Evolutionary conservation across 2,329 filamentous ascomycete species (phyloP), one percentile per base, ranked within the genome.

Genomic region (Scortechinia acanthostroma): DNA sequence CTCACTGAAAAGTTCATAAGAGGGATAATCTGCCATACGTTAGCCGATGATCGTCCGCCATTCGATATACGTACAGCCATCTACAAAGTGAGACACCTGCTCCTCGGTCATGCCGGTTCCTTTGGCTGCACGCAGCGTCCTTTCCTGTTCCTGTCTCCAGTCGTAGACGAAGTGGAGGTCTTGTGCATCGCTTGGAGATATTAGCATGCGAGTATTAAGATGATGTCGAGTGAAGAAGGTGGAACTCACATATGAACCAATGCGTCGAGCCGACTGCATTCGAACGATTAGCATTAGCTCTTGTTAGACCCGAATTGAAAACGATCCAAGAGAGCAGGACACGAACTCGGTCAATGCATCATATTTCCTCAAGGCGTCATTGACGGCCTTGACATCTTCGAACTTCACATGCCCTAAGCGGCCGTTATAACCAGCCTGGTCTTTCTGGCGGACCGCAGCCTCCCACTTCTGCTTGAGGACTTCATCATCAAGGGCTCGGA

Each of bases 81-180:
- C 74, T 22, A 80, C 86, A 60, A 95, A 95, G 42, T 74, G 70
- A 46, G 79, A 70, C 37, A 95, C 88, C 59, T 91, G 77, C 46
- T 88, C 83, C 52, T 88, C 83, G 1, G 79, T 85, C 91, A 95
- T 95, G 22, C 88, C 90, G 0, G 72, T 74, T 5, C 86, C 88
- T 51, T 76, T 85, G 19, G 72, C 64, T 4, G 68, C 68, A 20
- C 86, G 76, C 54, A 95, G 69, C 47, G 76, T 76, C 42, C 76
- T 74, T 64, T 95, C 90, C 64, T 95, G 88, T 65, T 95, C 73
- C 53, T 82, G 68, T 14, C 90, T 79, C 91, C 91, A 95, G 49
- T 75, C 76, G 55, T 95, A 95, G 44, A 95, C 91, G 57, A 81
- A 91, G 43, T 71, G 69, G 3, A 79, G 72, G 52, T 93, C 70